A percentile compares a stretch with the other conserved stretches of the same genome.
Conservation (phyloP, 108 stramenopile species). For the Pseudonitzschia delicatissima region DNA sequence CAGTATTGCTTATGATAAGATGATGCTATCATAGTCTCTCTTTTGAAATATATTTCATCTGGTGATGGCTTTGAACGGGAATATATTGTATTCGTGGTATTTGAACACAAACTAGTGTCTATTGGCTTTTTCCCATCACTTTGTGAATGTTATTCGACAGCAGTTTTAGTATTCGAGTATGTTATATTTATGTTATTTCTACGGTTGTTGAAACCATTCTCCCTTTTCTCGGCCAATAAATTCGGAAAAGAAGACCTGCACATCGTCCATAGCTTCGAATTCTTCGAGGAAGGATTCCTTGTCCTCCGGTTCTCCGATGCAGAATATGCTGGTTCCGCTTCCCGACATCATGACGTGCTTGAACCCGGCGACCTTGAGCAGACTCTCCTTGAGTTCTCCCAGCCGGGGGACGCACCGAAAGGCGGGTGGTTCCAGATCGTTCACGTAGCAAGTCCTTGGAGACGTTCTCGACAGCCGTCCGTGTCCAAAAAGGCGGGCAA, state of each 20-base stretch:
- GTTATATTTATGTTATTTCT: too few species aligned
- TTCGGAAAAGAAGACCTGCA: slow-evolving; percentile 66
- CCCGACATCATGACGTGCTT: slow-evolving; percentile 86
- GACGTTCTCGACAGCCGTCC: slow-evolving; percentile 50
- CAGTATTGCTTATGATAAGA: too few species aligned
- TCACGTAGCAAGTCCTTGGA: slow-evolving; percentile 64
- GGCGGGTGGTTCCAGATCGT: slow-evolving; percentile 83
- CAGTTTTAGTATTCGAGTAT: too few species aligned
- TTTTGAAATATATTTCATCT: too few species aligned
- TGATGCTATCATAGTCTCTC: too few species aligned
- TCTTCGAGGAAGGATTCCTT: slow-evolving; percentile 48
- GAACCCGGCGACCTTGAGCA: slow-evolving; percentile 62
- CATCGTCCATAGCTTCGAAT: slow-evolving; percentile 51
- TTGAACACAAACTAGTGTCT: too few species aligned
- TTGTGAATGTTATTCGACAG: too few species aligned
- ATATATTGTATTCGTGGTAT: too few species aligned
- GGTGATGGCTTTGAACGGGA: too few species aligned
- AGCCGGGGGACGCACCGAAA: slow-evolving; percentile 74
- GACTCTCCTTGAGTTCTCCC: slow-evolving; percentile 55
- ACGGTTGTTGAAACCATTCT: slow-evolving; percentile 41
- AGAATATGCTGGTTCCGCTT: slow-evolving; percentile 84
- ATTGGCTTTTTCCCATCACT: too few species aligned
- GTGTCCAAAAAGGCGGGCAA: slow-evolving; percentile 52
- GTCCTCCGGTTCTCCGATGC: slow-evolving; percentile 74
- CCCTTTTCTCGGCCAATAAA: slow-evolving; percentile 52